Percentiles rank a stretch among this genome's conserved stretches.
These are phyloP conservation scores for Penicillium sp. DNA, from an alignment of 2,329 filamentous ascomycete genomes.

Conservation along the genomic window DNA sequence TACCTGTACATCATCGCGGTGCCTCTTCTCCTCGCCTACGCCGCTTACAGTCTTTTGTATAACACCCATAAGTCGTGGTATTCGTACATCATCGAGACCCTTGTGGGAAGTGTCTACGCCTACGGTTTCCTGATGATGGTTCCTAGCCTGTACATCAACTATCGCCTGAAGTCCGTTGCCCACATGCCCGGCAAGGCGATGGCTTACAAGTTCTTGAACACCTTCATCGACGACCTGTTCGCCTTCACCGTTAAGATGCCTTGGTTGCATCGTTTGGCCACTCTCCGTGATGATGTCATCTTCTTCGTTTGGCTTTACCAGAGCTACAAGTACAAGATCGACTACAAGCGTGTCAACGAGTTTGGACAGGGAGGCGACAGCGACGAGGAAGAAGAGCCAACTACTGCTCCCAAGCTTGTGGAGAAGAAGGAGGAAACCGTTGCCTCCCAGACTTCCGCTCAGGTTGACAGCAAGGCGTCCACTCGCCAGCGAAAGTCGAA, in stretches of 20 bases:
- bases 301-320: conserved; percentile 99
- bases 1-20: conserved; percentile 94
- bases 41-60: conserved; percentile 86
- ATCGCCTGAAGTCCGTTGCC: conserved; percentile 86
- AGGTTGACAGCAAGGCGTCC: conserved; percentile 28
- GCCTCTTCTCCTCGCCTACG: conserved; percentile 85
- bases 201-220: conserved; percentile 98
- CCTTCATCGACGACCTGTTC: conserved; percentile 98
- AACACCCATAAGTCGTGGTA: conserved; percentile 98
- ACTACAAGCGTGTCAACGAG: conserved; percentile 92
- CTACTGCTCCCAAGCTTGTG: conserved; percentile 15
- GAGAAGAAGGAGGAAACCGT: conserved; percentile 20
- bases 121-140: conserved; percentile 99
- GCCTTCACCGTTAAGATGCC: conserved; percentile 99
- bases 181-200: conserved; percentile 97
- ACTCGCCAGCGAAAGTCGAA: conserved; percentile 34
- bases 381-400: conserved; percentile 57
- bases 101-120: conserved; percentile 94
- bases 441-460: conserved; percentile 31
- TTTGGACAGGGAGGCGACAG: conserved; percentile 99
- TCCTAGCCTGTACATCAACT: conserved; percentile 97
- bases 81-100: conserved; percentile 89
- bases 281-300: conserved; percentile 91
- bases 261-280: conserved; percentile 85
- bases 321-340: conserved; percentile 85